These are phyloP conservation scores for Oldenlandia corymbosa DNA, from an alignment of 257 asterid species.

Conservation along the genomic window DNA sequence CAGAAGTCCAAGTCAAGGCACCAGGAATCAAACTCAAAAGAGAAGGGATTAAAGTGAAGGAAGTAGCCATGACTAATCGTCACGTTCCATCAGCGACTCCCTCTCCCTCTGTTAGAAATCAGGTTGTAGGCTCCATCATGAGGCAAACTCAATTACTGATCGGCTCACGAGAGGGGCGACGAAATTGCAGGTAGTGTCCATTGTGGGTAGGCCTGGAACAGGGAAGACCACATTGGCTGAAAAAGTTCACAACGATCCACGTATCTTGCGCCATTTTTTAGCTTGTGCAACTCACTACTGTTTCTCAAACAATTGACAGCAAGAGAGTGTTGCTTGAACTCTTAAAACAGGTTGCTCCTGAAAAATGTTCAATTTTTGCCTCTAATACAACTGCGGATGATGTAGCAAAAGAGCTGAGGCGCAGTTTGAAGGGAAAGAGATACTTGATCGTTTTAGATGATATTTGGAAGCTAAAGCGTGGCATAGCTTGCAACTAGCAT, in stretches of 20 bases:
- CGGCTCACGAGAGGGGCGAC: not conserved
- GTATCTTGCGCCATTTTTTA: not conserved
- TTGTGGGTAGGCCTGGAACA: not conserved
- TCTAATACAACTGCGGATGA: not conserved
- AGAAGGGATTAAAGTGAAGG: not conserved
- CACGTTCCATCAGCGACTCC: not conserved
- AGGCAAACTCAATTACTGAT: not conserved
- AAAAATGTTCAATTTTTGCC: not conserved
- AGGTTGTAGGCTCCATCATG: not conserved
- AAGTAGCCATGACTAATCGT: not conserved
- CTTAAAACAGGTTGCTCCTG: not conserved
- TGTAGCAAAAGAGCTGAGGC: not conserved
- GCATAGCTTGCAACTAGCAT: not conserved
- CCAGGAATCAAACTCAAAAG: too few relatives aligned
- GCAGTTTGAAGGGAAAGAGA: not conserved
- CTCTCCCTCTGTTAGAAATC: not conserved
- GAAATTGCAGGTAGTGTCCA: not conserved
- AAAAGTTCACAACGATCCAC: not conserved
- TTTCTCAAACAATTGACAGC: not conserved
- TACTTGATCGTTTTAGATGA: not conserved
- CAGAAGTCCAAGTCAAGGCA: too few relatives aligned
- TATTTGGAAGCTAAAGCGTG: not conserved
- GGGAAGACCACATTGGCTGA: not conserved
- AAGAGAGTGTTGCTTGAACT: not conserved
- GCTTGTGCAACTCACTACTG: not conserved